Base-by-base conservation (phyloP, 441 rosid species). In the Raphanus hybrid region DNA sequence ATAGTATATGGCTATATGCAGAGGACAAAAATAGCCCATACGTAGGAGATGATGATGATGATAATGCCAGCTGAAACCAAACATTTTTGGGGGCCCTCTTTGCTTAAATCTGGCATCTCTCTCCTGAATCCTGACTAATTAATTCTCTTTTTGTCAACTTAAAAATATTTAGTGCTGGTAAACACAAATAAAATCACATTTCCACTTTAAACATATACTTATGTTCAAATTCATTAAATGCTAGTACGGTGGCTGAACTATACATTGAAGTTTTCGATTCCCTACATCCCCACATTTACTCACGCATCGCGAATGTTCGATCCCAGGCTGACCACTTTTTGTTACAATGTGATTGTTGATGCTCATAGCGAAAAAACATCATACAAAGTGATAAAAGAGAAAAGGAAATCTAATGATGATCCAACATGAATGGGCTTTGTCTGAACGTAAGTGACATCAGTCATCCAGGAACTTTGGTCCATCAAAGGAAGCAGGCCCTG, bases 401-500 rank as follows among this genome's bases (percentile, higher is more conserved):
- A 20, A 20, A 23, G 26, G 26, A 23, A 23, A 23, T 23, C 26
- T 23, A 23, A 23, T 23, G 26, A 23, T 23, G 26, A 23, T 23
- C 26, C 26, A 50, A 72, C 73, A 26, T 78, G 6, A 60, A 67
- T 72, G 58, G 73, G 74, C 26, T 67, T 78, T 1, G 73, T 78
- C 64, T 72, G 69, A 72, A 67, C 69, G 23, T 66, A 66, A 34
- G 73, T 14, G 16, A 69, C 69, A 67, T 78, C 81, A 48, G 73
- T 66, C 81, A 78, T 78, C 26, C 26, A 2, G 3, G 55, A 71
- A 78, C 59, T 78, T 60, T 66, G 73, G 73, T 35, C 81, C 81
- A 66, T 78, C 73, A 77, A 65, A 77, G 11, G 76, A 65, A 5
- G 76, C 72, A 11, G 52, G 14, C 14, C 52, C 5, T 11, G 52